Evolutionary conservation across 108 stramenopile genomes (phyloP), one percentile per base, ranked within the genome.

Genomic region (Cyclostephanos tholiformis): DNA sequence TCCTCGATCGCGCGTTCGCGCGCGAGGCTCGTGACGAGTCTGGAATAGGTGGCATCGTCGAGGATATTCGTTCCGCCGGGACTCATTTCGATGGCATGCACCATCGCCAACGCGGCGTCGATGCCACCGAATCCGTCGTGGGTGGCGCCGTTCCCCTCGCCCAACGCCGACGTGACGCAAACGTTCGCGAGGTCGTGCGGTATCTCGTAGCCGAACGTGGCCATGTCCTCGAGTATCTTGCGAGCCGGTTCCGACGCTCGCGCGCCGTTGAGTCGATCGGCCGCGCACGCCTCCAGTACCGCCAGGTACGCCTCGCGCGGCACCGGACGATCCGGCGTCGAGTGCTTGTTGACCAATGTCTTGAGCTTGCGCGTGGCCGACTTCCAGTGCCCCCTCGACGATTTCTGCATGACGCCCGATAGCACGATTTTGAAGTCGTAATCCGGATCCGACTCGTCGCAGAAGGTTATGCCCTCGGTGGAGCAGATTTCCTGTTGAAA

Each of bases 61-160:
- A 92, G 65, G 0, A 55, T 13, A 0, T 67, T 62, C 23, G 57
- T 26, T 52, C 85, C 74, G 16, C 65, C 53, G 9, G 80, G 70
- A 11, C 84, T 68, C 23, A 76, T 51, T 60, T 90, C 88, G 0
- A 90, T 36, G 6, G 93, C 91, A 3, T 89, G 84, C 60, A 92
- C 63, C 90, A 95, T 95, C 30, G 91, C 94, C 69, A 95, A 60
- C 2, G 94, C 94, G 25, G 85, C 82, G 67, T 95, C 94, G 38
- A 95, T 86, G 30, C 94, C 94, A 66, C 91, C 94, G 67, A 84
- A 95, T 30, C 87, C 88, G 65, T 95, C 88, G 71, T 95, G 94
- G 17, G 84, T 90, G 12, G 71, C 89, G 57, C 89, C 78, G 0
- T 84, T 74, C 53, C 87, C 91, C 26, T 85, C 76, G 13, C 91